Evolutionary conservation across 139 green algal genomes (phyloP).

Genomic region (Micromonas commoda): DNA sequence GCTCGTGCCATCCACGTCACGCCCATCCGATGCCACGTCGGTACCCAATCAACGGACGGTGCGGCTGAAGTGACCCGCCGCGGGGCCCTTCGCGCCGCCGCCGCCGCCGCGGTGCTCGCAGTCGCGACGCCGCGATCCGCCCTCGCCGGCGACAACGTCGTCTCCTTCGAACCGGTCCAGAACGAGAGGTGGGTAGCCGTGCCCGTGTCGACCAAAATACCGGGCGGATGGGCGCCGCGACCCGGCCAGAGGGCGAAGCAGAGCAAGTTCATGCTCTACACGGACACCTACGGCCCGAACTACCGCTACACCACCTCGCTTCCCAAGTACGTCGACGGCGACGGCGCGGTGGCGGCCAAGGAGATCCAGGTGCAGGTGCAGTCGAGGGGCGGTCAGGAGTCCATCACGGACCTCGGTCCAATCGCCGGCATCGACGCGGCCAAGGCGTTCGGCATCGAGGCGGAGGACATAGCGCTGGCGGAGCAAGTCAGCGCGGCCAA

Average conservation of each 20-base stretch:
- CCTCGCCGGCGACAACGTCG: too few species aligned
- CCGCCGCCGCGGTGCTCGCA: too few species aligned
- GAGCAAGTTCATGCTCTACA: constrained; percentile 8
- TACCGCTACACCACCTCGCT: not conserved
- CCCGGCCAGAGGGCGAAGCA: constrained; percentile 7
- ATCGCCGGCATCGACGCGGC: not conserved
- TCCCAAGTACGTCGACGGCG: not conserved
- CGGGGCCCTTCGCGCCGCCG: too few species aligned
- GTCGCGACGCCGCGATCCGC: too few species aligned
- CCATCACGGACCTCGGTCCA: not conserved
- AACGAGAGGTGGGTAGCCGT: constrained; percentile 2
- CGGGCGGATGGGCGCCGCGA: not conserved
- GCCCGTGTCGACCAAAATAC: not conserved
- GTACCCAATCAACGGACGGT: too few species aligned
- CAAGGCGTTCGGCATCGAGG: not conserved
- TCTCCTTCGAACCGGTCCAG: not conserved
- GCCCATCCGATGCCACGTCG: too few species aligned
- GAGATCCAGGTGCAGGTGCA: not conserved
- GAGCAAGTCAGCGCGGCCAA: not conserved
- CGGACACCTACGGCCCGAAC: constrained; percentile 17
- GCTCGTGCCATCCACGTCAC: too few species aligned
- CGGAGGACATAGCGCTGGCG: not conserved
- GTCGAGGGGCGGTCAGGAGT: not conserved
- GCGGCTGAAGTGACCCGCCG: too few species aligned
- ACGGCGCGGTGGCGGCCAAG: not conserved